Evolutionary conservation across 495 filamentous ascomycete species (phyloP), one percentile per base, ranked within the genome.

Genomic region (Cenococcum geophilum): DNA sequence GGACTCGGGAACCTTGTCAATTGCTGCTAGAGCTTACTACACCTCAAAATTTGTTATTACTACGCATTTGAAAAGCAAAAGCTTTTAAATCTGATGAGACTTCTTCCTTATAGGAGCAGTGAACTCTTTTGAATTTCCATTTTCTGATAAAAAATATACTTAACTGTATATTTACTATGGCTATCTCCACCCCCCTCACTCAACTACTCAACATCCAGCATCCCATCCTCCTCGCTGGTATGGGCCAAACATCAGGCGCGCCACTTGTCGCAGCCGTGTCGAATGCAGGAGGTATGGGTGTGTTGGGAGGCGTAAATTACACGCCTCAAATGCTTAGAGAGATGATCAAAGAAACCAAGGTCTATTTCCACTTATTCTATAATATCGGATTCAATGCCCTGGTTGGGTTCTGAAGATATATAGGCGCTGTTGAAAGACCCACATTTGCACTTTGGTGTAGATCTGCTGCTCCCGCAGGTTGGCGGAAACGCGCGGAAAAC

Each of bases 191-290:
- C 2, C 64, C 66, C 8, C 59, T 69, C 16, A 66, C 66, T 1
- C 12, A 18, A 2, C 40, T 59, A 32, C 63, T 69, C 14, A 47
- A 40, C 0, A 57, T 69, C 51, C 32, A 66, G 34, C 66, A 69
- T 35, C 66, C 66, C 21, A 60, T 70, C 5, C 64, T 70, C 52
- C 57, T 70, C 1, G 67, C 67, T 1, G 67, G 67, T 23, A 67
- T 70, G 67, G 59, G 61, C 51, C 45, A 55, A 35, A 54, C 55
- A 12, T 55, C 64, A 4, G 65, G 67, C 16, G 47, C 64, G 34
- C 35, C 60, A n/a, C 63, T 70, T 21, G 66, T 52, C 1, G 60
- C 64, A 23, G 67, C 67, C 2, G 67, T 67, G 5, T 53, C 60
- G 2, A 70, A 70, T 50, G 64, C 67, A 23, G 67, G 63, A 14